phyloP scores from a whole-genome alignment of 2,329 filamentous ascomycete species.

The Sporothrix inflata region DNA sequence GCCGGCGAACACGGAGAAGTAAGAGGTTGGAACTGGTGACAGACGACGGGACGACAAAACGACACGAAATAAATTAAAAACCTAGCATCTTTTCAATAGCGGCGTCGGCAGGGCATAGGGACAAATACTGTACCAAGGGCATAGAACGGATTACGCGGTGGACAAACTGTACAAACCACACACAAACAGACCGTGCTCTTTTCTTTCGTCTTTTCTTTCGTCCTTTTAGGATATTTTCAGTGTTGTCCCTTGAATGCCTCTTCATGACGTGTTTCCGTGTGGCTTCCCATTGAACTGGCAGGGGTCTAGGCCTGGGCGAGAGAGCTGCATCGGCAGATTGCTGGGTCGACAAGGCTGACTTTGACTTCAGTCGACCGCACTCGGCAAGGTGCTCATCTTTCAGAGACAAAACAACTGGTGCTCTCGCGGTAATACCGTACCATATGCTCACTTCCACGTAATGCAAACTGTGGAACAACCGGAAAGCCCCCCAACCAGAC shows the following conservation, averaged over 20 bases:
- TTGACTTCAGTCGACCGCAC: not conserved
- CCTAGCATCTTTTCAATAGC: not conserved
- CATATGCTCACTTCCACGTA: constrained; percentile 4
- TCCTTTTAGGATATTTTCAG: too few relatives aligned
- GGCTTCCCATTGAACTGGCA: not conserved
- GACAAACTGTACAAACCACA: not conserved
- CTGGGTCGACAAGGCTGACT: constrained; percentile 15
- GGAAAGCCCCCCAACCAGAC: not conserved
- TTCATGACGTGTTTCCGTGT: not conserved
- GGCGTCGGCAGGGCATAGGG: not conserved
- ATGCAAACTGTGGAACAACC: not conserved
- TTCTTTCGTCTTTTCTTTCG: not conserved
- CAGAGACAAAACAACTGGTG: not conserved
- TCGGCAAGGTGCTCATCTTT: not conserved
- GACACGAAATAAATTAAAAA: not conserved
- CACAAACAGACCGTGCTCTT: not conserved
- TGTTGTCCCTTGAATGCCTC: not conserved
- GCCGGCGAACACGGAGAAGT: constrained; percentile 18
- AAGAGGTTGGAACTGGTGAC: not conserved
- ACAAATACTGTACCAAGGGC: not conserved
- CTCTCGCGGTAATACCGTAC: not conserved
- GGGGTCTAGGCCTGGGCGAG: not conserved
- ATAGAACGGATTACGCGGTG: not conserved
- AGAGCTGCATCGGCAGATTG: not conserved
- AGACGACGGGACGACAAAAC: not conserved